Evolutionary conservation across 148 eudicot genomes (phyloP).

Genomic region (Polygonum aviculare): DNA sequence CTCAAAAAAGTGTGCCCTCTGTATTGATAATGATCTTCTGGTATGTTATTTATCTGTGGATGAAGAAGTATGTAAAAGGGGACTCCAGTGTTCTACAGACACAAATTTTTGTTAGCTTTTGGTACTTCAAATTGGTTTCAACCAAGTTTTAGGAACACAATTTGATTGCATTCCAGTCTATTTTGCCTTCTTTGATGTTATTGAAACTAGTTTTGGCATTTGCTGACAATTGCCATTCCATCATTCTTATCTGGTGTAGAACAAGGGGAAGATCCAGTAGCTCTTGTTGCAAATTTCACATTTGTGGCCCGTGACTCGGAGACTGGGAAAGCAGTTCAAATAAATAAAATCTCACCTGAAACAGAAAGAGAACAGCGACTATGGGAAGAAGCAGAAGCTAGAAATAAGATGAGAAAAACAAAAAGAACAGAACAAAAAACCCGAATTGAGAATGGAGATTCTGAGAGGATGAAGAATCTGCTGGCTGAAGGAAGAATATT

Average conservation of each 20-base stretch:
- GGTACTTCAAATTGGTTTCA: not conserved
- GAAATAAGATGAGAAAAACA: slow-evolving; percentile 54
- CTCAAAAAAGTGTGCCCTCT: not conserved
- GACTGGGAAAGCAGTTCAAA: slow-evolving; percentile 72
- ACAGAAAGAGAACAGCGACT: slow-evolving; percentile 52
- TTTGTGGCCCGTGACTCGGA: slow-evolving; percentile 83
- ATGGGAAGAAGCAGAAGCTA: slow-evolving; percentile 82
- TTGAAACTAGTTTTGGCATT: not conserved
- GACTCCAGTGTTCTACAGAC: not conserved
- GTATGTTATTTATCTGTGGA: not conserved
- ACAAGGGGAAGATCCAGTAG: slow-evolving; percentile 32
- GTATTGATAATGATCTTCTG: not conserved
- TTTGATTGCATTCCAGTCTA: not conserved
- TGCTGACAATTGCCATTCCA: not conserved
- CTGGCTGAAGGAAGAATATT: slow-evolving; percentile 76
- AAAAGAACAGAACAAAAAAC: slow-evolving; percentile 43
- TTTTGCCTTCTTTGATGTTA: not conserved
- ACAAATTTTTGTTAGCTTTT: not conserved
- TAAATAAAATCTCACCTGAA: slow-evolving; percentile 63
- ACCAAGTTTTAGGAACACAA: not conserved
- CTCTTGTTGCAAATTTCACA: slow-evolving; percentile 88
- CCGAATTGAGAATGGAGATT: slow-evolving; percentile 32
- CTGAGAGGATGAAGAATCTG: slow-evolving; percentile 41
- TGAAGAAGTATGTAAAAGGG: not conserved
- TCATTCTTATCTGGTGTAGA: slow-evolving; percentile 30